Conservation (phyloP, 306 rosid genomes). For the Vicia sativa region DNA sequence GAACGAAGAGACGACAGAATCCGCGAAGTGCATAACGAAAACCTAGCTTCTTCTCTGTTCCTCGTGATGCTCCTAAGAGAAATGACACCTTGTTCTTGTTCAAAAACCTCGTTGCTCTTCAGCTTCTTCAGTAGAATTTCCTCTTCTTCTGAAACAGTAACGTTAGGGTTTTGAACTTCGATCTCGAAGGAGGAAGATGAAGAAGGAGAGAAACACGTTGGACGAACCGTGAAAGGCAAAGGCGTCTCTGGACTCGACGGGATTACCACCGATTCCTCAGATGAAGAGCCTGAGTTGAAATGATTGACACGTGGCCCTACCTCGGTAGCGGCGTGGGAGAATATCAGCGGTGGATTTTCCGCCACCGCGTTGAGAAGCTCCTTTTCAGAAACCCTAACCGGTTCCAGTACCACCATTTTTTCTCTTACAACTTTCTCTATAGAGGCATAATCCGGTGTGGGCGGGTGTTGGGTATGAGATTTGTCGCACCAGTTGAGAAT, state of each 20-base stretch:
- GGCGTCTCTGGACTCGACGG: slow-evolving; percentile 58
- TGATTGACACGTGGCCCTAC: slow-evolving; percentile 59
- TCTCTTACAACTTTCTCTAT: slow-evolving; percentile 46
- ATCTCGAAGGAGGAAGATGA: slow-evolving; percentile 66
- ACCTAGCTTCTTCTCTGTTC: slow-evolving; percentile 58
- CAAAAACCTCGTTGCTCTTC: slow-evolving; percentile 56
- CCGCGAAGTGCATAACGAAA: slow-evolving; percentile 60
- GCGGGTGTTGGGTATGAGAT: slow-evolving; percentile 45
- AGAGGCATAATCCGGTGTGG: slow-evolving; percentile 55
- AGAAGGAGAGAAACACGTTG: slow-evolving; percentile 64
- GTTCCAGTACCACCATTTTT: slow-evolving; percentile 32
- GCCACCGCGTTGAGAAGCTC: slow-evolving; percentile 68
- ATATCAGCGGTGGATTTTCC: slow-evolving; percentile 59
- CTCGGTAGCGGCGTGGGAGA: slow-evolving; percentile 90
- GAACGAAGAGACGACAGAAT: slow-evolving; percentile 54
- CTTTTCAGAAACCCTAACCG: slow-evolving; percentile 70
- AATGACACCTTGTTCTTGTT: slow-evolving; percentile 72
- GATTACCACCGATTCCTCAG: slow-evolving; percentile 56
- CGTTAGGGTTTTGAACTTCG: slow-evolving; percentile 51
- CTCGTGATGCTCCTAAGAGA: slow-evolving; percentile 64
- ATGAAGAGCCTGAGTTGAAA: slow-evolving; percentile 55
- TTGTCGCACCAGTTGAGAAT: slow-evolving; percentile 68
- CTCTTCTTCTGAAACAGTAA: slow-evolving; percentile 53
- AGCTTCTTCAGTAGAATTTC: slow-evolving; percentile 47
- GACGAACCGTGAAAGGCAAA: slow-evolving; percentile 70